Base-by-base conservation (phyloP, 2,329 filamentous ascomycete genomes). In the Ascosphaera aggregata region DNA sequence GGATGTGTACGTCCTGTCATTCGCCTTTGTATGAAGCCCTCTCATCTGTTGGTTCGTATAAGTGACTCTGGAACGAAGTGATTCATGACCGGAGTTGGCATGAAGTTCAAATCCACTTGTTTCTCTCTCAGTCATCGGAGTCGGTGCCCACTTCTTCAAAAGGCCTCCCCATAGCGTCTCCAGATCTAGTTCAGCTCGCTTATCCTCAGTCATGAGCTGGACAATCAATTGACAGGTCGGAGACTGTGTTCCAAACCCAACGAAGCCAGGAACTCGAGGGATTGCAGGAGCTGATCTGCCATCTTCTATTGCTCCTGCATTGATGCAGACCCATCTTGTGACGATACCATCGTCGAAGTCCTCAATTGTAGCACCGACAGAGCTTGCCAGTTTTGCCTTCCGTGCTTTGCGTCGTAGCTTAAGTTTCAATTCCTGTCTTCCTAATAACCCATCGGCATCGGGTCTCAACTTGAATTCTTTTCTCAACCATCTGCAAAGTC, bases 321-420 rank as follows among this genome's bases (percentile, higher is more conserved):
- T 91, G 43, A 95, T 80, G 56, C 89, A 98, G 16, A 98, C 78
- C 89, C 89, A 98, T 8, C 84, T 85, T 1, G 86, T 94, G 9
- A 78, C 76, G 39, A 93, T 80, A 2, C 85, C 86, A 51, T 94
- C 81, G 48, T 93, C 85, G 9, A 71, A 70, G 4, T 71, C 63
- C 31, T 59, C 54, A 5, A 57, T 46, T 36, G 62, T 59, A 36
- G 69, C 65, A n/a, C 73, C 72, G 0, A 72, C 70, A 42, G 70
- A 78, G 11, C 80, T 82, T 47, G 92, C 62, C 43, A 94, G 63
- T 54, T 81, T 82, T 22, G 82, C 79, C 48, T 78, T 76, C 54
- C 81, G 80, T 5, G 79, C 74, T 54, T 85, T 77, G 34, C 89
- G 67, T 27, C 77, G 67, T 44, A 94, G 59, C 54, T 86, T 92